Conservation (phyloP, 345 rosid genomes). For the Aurinia saxatilis region DNA sequence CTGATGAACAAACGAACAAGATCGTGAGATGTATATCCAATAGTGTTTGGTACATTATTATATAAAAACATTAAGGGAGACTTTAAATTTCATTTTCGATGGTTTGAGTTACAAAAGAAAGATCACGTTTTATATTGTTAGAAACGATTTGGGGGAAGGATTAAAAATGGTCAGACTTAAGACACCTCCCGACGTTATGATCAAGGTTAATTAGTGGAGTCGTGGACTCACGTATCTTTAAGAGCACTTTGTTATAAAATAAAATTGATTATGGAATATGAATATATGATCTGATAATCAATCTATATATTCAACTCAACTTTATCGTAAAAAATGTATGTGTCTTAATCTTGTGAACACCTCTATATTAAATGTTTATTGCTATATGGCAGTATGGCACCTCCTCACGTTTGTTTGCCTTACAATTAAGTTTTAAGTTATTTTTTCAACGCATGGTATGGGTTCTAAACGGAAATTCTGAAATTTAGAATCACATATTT, state of each 20-base stretch:
- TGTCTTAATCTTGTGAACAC: conserved; percentile 12
- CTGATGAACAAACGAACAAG: not conserved
- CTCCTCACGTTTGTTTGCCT: conserved; percentile 20
- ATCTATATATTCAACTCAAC: not conserved
- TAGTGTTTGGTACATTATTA: not conserved
- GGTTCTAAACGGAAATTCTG: not conserved
- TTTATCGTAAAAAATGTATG: not conserved
- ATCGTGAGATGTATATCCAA: not conserved
- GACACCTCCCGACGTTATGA: not conserved
- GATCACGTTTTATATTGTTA: not conserved
- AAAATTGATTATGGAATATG: not conserved
- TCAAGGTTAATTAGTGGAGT: conserved; percentile 22
- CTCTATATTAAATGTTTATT: not conserved
- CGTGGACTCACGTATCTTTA: conserved; percentile 23
- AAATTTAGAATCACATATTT: not conserved
- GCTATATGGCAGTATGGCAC: conserved; percentile 13
- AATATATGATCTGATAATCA: not conserved
- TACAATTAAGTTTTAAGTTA: not conserved
- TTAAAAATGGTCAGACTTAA: conserved; percentile 6
- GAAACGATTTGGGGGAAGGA: not conserved
- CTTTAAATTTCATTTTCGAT: not conserved
- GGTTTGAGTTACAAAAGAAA: not conserved
- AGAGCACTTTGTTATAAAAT: not conserved
- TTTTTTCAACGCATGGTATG: not conserved
- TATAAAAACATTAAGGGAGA: not conserved